Evolutionary conservation across 345 rosid genomes (phyloP).

Genomic region (Moricandia moricandioides): DNA sequence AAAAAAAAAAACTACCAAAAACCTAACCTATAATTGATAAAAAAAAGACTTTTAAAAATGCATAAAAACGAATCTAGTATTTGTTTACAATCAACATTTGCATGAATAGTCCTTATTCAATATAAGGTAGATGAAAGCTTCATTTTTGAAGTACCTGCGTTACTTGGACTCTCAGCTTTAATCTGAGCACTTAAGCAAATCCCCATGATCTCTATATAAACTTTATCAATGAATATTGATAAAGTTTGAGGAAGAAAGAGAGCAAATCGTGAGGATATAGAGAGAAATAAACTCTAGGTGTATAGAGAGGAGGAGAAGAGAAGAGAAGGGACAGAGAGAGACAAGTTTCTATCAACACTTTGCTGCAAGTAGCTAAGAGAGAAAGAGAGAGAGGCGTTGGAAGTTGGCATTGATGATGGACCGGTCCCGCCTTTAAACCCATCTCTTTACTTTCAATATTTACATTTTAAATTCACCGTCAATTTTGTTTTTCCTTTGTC

Average conservation of each 20-base stretch:
- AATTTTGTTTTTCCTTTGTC: background rate
- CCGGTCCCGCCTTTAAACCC: constrained; percentile 37
- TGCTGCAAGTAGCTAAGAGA: constrained; percentile 30
- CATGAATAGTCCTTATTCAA: background rate
- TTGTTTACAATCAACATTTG: background rate
- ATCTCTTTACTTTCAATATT: background rate
- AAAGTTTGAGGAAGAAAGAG: constrained; percentile 30
- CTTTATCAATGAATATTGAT: constrained; percentile 15
- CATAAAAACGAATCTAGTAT: background rate
- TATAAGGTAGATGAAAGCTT: background rate
- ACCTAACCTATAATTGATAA: constrained; percentile 32
- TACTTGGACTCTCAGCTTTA: constrained; percentile 77
- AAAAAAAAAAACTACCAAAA: constrained; percentile 35
- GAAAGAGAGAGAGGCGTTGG: constrained; percentile 27
- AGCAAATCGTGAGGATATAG: constrained; percentile 32
- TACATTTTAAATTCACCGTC: background rate
- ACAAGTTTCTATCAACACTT: constrained; percentile 9
- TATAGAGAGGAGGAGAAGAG: constrained; percentile 2
- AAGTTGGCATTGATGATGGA: constrained; percentile 30
- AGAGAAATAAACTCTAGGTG: background rate
- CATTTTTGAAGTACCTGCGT: constrained; percentile 56
- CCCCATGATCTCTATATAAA: constrained; percentile 78
- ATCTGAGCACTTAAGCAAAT: constrained; percentile 82
- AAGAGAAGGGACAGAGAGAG: constrained; percentile 15
- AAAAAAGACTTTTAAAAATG: background rate